Evolutionary conservation across 202 grass and related monocot genomes (phyloP).

Genomic region (Eragrostis tef): DNA sequence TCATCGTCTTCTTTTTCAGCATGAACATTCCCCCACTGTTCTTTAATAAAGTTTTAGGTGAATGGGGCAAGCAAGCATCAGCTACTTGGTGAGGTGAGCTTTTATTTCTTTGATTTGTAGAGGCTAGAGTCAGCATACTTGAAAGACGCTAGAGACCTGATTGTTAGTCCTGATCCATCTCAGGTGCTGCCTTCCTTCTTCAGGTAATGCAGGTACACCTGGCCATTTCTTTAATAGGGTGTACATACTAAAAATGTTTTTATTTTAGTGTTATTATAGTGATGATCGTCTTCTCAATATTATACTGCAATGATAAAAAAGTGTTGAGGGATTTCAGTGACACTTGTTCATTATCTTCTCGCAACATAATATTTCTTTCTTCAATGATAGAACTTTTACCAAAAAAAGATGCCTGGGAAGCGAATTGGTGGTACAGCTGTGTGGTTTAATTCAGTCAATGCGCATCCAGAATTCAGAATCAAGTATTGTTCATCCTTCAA

Average conservation of each 20-base stretch:
- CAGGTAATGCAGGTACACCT: constrained; percentile 3
- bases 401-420: constrained; percentile 48
- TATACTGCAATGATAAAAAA: constrained; percentile 42
- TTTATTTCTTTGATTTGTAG: constrained; percentile 28
- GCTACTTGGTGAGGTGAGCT: constrained; percentile 20
- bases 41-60: constrained; percentile 38
- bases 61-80: constrained; percentile 50
- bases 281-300: constrained; percentile 28
- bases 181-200: not conserved
- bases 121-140: not conserved
- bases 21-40: constrained; percentile 40
- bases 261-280: constrained; percentile 13
- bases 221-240: not conserved
- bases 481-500: constrained; percentile 43
- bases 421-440: constrained; percentile 63
- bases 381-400: constrained; percentile 43
- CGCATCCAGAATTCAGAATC: constrained; percentile 58
- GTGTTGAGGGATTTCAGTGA: constrained; percentile 38
- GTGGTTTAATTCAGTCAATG: constrained; percentile 58
- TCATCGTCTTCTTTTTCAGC: constrained; percentile 33
- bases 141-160: not conserved
- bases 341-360: constrained; percentile 42
- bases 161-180: not conserved
- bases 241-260: constrained; percentile 20
- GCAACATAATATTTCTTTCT: constrained; percentile 39